Evolutionary conservation across 805 yeast species (phyloP).

Genomic region (Teunomyces tritomae): DNA sequence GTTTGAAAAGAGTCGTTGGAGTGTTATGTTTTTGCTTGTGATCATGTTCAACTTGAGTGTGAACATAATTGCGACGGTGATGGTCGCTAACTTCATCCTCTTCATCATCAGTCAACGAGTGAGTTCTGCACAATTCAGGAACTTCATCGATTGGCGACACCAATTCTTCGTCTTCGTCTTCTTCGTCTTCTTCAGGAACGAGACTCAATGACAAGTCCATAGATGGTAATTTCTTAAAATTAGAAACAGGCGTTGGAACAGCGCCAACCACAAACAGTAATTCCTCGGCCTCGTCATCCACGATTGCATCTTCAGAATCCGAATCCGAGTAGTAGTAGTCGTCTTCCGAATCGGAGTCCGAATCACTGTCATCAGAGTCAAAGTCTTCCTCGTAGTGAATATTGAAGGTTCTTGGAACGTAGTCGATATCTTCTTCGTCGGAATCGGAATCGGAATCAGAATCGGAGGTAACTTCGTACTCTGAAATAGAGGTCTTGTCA

Average conservation of each 20-base stretch:
- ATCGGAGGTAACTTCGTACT: conserved; percentile 37
- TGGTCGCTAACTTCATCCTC: conserved; percentile 9
- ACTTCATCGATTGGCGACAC: conserved; percentile 6
- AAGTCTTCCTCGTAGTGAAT: conserved; percentile 11
- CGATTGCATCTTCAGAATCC: conserved; percentile 11
- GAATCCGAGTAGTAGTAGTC: conserved; percentile 18
- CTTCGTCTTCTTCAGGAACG: conserved; percentile 14
- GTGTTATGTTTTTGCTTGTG: conserved; percentile 4
- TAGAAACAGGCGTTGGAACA: not conserved
- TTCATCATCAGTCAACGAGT: conserved; percentile 19
- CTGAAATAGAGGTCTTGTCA: conserved; percentile 32
- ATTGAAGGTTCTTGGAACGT: conserved; percentile 5
- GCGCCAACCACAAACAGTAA: not conserved
- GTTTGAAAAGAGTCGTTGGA: not conserved
- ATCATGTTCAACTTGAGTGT: conserved; percentile 3
- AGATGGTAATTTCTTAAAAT: conserved; percentile 17
- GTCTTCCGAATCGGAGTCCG: conserved; percentile 17
- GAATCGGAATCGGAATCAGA: conserved; percentile 24
- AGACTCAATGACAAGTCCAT: conserved; percentile 15
- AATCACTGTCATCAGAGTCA: conserved; percentile 23
- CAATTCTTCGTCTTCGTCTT: conserved; percentile 7
- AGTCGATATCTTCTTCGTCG: conserved; percentile 18
- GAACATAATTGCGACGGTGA: conserved; percentile 1
- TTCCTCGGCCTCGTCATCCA: not conserved
- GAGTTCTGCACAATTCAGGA: conserved; percentile 18